phyloP scores from a whole-genome alignment of 2,329 filamentous ascomycete genomes.

The Monosporascus cannonballus region DNA sequence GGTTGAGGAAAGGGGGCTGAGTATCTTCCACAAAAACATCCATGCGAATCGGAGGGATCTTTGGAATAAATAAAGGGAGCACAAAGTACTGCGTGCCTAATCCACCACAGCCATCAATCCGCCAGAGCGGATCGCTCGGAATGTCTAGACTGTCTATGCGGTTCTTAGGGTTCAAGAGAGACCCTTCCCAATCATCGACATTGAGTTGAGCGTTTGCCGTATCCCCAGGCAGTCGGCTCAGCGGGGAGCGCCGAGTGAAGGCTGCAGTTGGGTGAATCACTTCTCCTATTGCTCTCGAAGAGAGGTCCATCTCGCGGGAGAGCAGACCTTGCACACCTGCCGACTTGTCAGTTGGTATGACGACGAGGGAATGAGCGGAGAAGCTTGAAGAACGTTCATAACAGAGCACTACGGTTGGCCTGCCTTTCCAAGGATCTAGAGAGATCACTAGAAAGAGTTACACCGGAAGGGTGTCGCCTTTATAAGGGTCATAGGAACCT shows the following conservation, averaged over 20 bases:
- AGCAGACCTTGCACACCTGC: constrained; percentile 8
- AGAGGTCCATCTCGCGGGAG: constrained; percentile 44
- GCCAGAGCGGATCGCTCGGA: constrained; percentile 42
- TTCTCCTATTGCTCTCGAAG: constrained; percentile 44
- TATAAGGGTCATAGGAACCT: too few species aligned
- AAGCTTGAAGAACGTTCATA: too few species aligned
- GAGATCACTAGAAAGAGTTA: too few species aligned
- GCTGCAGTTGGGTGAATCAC: constrained; percentile 54
- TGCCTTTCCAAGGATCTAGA: too few species aligned
- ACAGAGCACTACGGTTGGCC: too few species aligned
- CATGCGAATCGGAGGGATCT: constrained; percentile 45
- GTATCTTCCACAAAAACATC: constrained; percentile 53
- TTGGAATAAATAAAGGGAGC: constrained; percentile 43
- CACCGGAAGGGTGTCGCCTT: too few species aligned
- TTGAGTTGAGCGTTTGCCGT: neutral
- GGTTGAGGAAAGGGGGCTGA: constrained; percentile 34
- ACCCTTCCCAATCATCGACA: constrained; percentile 37
- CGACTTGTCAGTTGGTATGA: neutral
- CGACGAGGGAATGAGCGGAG: too few species aligned
- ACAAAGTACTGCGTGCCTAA: constrained; percentile 53
- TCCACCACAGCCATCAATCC: constrained; percentile 52
- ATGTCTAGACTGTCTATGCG: constrained; percentile 50
- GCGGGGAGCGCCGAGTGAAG: constrained; percentile 25
- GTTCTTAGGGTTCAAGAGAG: constrained; percentile 54
- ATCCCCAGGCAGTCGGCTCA: neutral